Base-by-base conservation (phyloP, 139 green algal genomes). In the Bryopsis sp. region DNA sequence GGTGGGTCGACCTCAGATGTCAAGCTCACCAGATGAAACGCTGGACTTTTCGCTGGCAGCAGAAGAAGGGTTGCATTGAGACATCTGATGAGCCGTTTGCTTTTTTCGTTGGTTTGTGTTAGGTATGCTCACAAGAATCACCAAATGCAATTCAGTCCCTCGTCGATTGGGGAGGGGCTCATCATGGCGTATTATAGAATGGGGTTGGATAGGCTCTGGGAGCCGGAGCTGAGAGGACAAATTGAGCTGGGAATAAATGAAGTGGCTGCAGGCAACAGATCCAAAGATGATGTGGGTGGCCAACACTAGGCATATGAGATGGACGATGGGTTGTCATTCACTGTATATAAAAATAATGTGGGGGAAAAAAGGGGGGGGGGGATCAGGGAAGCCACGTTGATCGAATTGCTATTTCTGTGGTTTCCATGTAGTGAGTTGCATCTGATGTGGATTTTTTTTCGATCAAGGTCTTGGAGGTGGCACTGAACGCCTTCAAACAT, bases 231-330 rank as follows among this genome's bases (percentile, higher is more conserved):
- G 47, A 70, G 91, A 3, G 91, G 79, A 22, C 71, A 80, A 8
- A 97, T 96, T 62, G 91, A 97, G 78, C 48, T 62, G n/a, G 83
- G 83, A 79, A 97, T 96, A 74, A 70, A 46, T 3, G 74, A 76
- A 0, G 87, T 96, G 38, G 85, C 90, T 2, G 67, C 63, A 24
- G 89, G 89, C 1, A 31, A 29, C 2, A 75, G 81, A 31, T 78
- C 39, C 34, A 94, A 91, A 70, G 68, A 78, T 38, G 26, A 67
- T 29, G 59, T 67, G 24, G 11, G 48, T 15, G 22, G 8, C n/a
- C n/a, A n/a, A n/a, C n/a, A n/a, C n/a, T n/a, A n/a, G n/a, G n/a
- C n/a, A n/a, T n/a, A n/a, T n/a, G n/a, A n/a, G n/a, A n/a, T n/a
- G n/a, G n/a, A n/a, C n/a, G n/a, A n/a, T n/a, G n/a, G n/a, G n/a